Base-by-base conservation (phyloP, 2,329 filamentous ascomycete genomes). In the Harringtonia aguacate region DNA sequence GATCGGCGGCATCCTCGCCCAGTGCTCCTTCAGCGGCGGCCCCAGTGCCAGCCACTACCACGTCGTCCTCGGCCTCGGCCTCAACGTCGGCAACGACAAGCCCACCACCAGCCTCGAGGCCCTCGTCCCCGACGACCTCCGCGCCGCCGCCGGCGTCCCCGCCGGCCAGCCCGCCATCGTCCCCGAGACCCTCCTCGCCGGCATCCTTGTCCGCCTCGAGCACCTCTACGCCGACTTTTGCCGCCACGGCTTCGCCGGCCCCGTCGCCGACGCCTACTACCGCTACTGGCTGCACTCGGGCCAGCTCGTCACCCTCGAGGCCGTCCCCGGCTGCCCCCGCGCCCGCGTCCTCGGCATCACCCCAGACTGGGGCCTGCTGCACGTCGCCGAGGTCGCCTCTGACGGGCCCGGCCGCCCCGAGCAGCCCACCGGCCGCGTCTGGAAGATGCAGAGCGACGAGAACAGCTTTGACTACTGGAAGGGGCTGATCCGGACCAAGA, bases 391-490 rank as follows among this genome's bases (percentile, higher is more conserved):
- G 68, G 62, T 94, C 43, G 81, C 80, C 3, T 75, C 70, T 60
- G 75, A 83, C 46, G 43, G 39, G 12, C 33, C 29, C 2, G 35
- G 35, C n/a, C 36, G 14, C 24, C 36, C 24, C 3, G 86, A 87
- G 50, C 69, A 80, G 43, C 68, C 72, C 3, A 95, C 86, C 1
- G 89, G 90, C 0, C 84, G 75, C 62, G 69, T 83, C 40, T 90
- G 84, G 75, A 78, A 83, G 54, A 64, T 98, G 63, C 89, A 95
- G 68, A 95, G 88, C 61, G 92, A 98, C 61, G 87, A 89, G 59
- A 98, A 98, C 58, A 95, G 89, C 61, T 98, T 98, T 67, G 92
- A 98, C 64, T 98, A 95, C 61, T 94, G 95, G 66, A 86, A 77
- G 58, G 92, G 92, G 0, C 58, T 98, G 55, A 68, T 98, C 18